phyloP scores from a whole-genome alignment of 345 rosid genomes.

The Eucalyptus viminalis region DNA sequence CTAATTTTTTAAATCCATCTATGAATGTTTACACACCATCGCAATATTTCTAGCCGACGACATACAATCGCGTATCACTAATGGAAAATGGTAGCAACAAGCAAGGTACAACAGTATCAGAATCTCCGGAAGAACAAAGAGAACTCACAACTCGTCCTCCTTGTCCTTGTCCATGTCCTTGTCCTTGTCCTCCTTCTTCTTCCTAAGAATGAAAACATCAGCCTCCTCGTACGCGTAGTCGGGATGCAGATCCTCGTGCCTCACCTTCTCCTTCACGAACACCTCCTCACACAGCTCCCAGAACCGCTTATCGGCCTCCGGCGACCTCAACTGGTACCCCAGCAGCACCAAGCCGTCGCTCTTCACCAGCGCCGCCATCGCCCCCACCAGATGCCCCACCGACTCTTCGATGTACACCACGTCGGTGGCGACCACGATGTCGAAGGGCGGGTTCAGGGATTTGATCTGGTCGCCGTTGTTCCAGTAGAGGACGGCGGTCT shows the following conservation, averaged over 20 bases:
- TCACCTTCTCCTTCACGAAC: conserved; percentile 65
- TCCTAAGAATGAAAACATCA: conserved; percentile 67
- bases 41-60: neutral
- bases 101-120: neutral
- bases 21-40: neutral
- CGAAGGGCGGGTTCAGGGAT: conserved; percentile 66
- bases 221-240: conserved; percentile 76
- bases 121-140: neutral
- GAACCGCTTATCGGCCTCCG: conserved; percentile 69
- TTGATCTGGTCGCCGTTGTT: conserved; percentile 50
- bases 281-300: conserved; percentile 67
- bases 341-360: conserved; percentile 64
- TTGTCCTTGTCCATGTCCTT: neutral
- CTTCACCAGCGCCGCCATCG: conserved; percentile 57
- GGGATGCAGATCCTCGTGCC: conserved; percentile 73
- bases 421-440: conserved; percentile 74
- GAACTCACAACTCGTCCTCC: neutral
- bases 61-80: neutral
- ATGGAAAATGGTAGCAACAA: neutral
- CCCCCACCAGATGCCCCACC: conserved; percentile 43
- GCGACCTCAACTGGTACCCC: conserved; percentile 83
- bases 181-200: conserved; percentile 14
- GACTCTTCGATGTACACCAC: conserved; percentile 82
- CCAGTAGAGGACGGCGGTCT: conserved; percentile 56
- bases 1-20: neutral